Evolutionary conservation across 768 basidiomycete species (phyloP).

Genomic region (Cystobasidium tubakii): DNA sequence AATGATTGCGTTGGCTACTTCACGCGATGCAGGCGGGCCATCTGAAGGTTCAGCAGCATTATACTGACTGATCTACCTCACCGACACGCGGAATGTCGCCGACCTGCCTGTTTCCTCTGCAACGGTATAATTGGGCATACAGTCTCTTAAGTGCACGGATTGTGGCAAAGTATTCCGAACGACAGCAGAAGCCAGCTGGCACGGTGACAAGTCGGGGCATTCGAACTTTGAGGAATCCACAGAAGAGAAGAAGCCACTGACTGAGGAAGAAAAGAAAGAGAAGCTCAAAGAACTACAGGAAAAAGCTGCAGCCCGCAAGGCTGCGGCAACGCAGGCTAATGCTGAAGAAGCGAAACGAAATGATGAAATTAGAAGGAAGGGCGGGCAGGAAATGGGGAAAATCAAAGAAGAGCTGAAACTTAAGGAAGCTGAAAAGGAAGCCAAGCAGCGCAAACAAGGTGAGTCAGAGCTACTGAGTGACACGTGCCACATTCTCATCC

Average conservation of each 20-base stretch:
- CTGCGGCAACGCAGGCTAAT: slow-evolving; percentile 65
- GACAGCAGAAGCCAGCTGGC: slow-evolving; percentile 10
- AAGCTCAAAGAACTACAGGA: slow-evolving; percentile 66
- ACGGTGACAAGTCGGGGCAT: slow-evolving; percentile 73
- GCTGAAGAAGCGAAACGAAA: slow-evolving; percentile 59
- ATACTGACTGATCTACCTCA: too few relatives aligned
- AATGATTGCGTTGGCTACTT: not conserved
- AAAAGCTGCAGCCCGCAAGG: slow-evolving; percentile 75
- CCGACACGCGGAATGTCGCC: too few relatives aligned
- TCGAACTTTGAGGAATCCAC: slow-evolving; percentile 92
- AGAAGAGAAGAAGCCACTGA: slow-evolving; percentile 93
- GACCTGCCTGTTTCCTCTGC: too few relatives aligned
- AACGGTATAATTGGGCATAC: too few relatives aligned
- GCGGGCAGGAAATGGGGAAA: slow-evolving; percentile 73
- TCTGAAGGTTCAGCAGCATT: too few relatives aligned
- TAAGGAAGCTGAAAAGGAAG: slow-evolving; percentile 58
- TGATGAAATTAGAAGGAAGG: slow-evolving; percentile 74
- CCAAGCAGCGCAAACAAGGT: slow-evolving; percentile 74
- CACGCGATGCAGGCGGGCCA: too few relatives aligned
- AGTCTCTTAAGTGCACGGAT: slow-evolving; percentile 42
- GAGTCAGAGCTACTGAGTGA: slow-evolving; percentile 25
- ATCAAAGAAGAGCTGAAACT: slow-evolving; percentile 68
- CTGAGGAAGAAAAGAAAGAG: slow-evolving; percentile 83
- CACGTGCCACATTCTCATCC: not conserved
- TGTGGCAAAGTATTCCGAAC: slow-evolving; percentile 41